Conservation (phyloP, 352 stramenopile genomes). For the Plasmopara halstedii region DNA sequence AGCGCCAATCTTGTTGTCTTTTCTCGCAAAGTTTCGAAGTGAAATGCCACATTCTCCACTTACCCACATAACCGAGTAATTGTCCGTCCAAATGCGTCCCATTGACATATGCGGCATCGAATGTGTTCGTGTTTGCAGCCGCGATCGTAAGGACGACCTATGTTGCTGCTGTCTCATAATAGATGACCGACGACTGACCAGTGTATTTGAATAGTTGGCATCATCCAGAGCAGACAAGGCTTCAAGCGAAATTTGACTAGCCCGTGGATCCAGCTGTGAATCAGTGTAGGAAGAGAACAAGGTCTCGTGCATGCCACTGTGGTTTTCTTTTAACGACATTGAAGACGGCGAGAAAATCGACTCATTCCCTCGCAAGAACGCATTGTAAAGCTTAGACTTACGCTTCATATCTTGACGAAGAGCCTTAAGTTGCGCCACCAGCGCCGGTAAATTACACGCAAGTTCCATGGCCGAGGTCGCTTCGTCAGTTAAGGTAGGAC, state of each 20-base stretch:
- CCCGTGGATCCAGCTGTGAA: slow-evolving; percentile 19
- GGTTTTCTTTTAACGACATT: slow-evolving; percentile 6
- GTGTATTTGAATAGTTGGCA: slow-evolving; percentile 17
- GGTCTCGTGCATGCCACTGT: slow-evolving; percentile 24
- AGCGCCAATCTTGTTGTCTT: slow-evolving; percentile 56
- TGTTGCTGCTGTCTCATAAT: slow-evolving; percentile 22
- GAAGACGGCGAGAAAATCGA: background rate
- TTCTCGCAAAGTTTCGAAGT: slow-evolving; percentile 64
- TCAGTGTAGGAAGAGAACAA: slow-evolving; percentile 38
- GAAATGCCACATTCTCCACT: slow-evolving; percentile 81
- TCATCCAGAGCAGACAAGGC: slow-evolving; percentile 18
- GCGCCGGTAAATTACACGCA: slow-evolving; percentile 46
- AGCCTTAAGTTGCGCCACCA: slow-evolving; percentile 52
- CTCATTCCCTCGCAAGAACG: slow-evolving; percentile 18
- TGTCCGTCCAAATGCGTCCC: slow-evolving; percentile 3
- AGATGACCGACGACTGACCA: slow-evolving; percentile 26
- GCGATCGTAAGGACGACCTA: background rate
- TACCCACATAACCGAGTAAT: slow-evolving; percentile 77
- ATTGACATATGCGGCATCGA: slow-evolving; percentile 4
- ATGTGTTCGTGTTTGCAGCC: slow-evolving; percentile 1
- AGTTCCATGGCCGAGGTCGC: slow-evolving; percentile 29
- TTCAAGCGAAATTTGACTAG: slow-evolving; percentile 23
- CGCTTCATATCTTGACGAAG: slow-evolving; percentile 63
- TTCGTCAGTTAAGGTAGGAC: background rate
- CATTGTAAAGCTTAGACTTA: slow-evolving; percentile 66